Evolutionary conservation across 768 basidiomycete species (phyloP), one percentile per base, ranked within the genome.

Genomic region (Solioccasus polychromus): DNA sequence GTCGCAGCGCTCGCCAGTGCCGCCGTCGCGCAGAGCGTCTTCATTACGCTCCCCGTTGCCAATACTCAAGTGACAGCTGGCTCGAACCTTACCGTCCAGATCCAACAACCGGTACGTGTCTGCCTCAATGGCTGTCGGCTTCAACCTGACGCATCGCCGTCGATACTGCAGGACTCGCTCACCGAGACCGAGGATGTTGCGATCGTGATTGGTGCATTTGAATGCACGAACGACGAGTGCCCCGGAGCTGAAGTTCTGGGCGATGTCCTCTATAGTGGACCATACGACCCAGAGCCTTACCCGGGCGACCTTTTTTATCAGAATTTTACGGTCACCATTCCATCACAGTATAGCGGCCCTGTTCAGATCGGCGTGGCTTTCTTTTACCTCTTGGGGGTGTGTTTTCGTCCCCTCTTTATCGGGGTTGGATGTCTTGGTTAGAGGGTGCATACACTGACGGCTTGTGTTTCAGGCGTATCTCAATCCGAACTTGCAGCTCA

Each of bases 101-200:
- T 79, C 8, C 68, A 71, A 36, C 63, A 64, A 44, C 66, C 67
- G 3, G 76, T 78, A 44, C 14, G 75, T 59, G 3, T 12, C 28
- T 28, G 28, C 7, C 28, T 7, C 28, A 28, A 28, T 28, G 7
- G 28, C 12, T 7, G 8, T 28, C 8, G 12, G 8, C 8, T 12
- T 12, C n/a, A n/a, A n/a, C n/a, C n/a, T n/a, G n/a, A n/a, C n/a
- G n/a, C n/a, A n/a, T n/a, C n/a, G n/a, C n/a, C n/a, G n/a, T 7
- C 12, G 12, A 28, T 12, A 12, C 28, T 7, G 7, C 12, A 28
- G 28, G 12, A 7, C 8, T 28, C 28, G 28, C 28, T 28, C 12
- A 28, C 28, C 0, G 10, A 2, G 1, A 4, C 10, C 4, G 2
- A 25, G 3, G 56, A 55, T 17, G 14, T 59, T 6, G 22, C 24